Percentiles rank a stretch among this genome's conserved stretches.
Evolutionary conservation across 2,329 filamentous ascomycete genomes (phyloP).

Genomic region (Cladophialophora psammophila): DNA sequence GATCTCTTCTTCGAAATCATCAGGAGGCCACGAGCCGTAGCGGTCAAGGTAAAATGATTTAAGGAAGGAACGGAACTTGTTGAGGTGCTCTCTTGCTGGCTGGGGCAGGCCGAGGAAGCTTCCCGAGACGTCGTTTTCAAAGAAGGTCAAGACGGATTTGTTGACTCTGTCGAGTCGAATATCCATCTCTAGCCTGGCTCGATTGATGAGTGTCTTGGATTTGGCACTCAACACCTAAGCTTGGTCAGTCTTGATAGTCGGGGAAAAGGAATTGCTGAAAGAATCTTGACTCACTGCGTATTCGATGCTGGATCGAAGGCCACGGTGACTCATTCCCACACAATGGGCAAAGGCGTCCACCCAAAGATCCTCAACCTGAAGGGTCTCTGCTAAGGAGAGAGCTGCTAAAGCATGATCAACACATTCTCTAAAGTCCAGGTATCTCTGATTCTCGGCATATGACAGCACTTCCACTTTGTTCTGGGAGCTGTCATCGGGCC

Average conservation of each 20-base stretch:
- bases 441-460: conserved; percentile 74
- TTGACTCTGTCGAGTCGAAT: conserved; percentile 65
- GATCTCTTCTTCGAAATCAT: conserved; percentile 52
- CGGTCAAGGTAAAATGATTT: conserved; percentile 70
- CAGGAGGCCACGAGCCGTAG: conserved; percentile 76
- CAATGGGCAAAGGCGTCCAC: conserved; percentile 78
- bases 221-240: conserved; percentile 51
- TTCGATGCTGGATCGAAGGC: conserved; percentile 36
- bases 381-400: conserved; percentile 72
- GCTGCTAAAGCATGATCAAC: conserved; percentile 73
- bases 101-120: conserved; percentile 69
- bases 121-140: conserved; percentile 74
- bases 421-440: conserved; percentile 70
- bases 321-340: conserved; percentile 68
- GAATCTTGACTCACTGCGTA: conserved; percentile 33
- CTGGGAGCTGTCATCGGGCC: conserved; percentile 58
- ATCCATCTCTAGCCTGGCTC: conserved; percentile 71
- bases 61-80: conserved; percentile 74
- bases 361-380: conserved; percentile 70
- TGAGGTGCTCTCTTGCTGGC: conserved; percentile 70
- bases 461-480: conserved; percentile 68
- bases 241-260: conserved; percentile 16
- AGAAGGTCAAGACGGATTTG: conserved; percentile 68
- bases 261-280: not conserved
- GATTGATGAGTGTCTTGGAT: conserved; percentile 71